Percentiles rank a stretch among this genome's conserved stretches.
phyloP scores from a whole-genome alignment of 768 basidiomycete genomes.

The Pulveroboletus frians region DNA sequence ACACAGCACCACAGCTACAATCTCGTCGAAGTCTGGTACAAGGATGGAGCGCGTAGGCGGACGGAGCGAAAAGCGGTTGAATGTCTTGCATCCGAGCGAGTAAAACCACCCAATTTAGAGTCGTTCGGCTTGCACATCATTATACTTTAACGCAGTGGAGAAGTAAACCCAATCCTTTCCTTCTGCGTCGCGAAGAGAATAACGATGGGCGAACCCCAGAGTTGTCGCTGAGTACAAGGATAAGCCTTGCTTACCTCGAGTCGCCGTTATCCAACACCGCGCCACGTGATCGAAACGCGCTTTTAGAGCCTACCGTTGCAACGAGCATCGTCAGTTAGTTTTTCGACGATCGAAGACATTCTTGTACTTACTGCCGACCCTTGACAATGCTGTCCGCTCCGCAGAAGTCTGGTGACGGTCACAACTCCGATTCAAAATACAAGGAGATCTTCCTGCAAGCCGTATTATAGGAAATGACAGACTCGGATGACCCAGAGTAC shows the following conservation, averaged over 20 bases:
- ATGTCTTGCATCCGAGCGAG: constrained; percentile 7
- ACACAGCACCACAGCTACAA: neutral
- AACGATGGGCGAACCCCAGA: neutral
- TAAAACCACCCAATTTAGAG: constrained; percentile 8
- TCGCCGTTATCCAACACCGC: neutral
- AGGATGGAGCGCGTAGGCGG: neutral
- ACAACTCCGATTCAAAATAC: too few relatives aligned
- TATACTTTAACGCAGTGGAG: neutral
- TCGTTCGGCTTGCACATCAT: neutral
- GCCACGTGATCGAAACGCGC: constrained; percentile 2
- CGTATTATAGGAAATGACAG: too few relatives aligned
- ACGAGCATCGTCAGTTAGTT: neutral
- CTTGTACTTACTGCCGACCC: too few relatives aligned
- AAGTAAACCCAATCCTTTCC: neutral
- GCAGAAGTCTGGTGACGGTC: neutral
- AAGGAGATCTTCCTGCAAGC: too few relatives aligned
- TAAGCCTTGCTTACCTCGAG: neutral
- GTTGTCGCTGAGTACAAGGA: too few relatives aligned
- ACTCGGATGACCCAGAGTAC: too few relatives aligned
- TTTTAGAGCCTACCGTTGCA: neutral
- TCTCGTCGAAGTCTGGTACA: too few relatives aligned
- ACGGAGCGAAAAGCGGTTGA: neutral
- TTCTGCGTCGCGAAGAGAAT: neutral
- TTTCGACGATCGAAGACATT: too few relatives aligned
- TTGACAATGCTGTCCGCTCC: neutral